Conservation (phyloP, 2,329 filamentous ascomycete species). For the Ophiostoma populinum region DNA sequence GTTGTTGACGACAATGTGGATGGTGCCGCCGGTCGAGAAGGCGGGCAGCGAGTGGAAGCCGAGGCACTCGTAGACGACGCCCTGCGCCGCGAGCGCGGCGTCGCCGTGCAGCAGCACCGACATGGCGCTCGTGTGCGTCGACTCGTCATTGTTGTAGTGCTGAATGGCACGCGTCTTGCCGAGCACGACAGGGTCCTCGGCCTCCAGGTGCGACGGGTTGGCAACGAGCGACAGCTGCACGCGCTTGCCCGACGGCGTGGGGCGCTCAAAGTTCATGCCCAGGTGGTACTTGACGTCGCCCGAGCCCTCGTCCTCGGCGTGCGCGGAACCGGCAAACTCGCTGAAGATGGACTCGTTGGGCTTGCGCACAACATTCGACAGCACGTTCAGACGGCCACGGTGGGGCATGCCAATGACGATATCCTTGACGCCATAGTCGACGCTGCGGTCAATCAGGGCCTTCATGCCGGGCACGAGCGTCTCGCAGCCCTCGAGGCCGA, state of each 20-base stretch:
- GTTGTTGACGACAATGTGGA: conserved; percentile 97
- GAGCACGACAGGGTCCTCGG: conserved; percentile 92
- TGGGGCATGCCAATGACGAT: conserved; percentile 99
- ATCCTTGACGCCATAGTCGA: conserved; percentile 96
- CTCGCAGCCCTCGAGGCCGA: conserved; percentile 94
- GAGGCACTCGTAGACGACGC: conserved; percentile 95
- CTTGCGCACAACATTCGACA: conserved; percentile 97
- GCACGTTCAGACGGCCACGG: conserved; percentile 91
- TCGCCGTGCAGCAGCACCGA: conserved; percentile 92
- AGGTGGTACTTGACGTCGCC: conserved; percentile 99
- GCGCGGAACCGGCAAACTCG: conserved; percentile 80
- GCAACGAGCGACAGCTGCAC: conserved; percentile 97
- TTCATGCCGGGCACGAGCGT: conserved; percentile 98
- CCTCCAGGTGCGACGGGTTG: conserved; percentile 95
- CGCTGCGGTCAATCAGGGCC: conserved; percentile 91
- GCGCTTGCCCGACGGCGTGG: conserved; percentile 93
- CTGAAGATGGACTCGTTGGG: conserved; percentile 99
- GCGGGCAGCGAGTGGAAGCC: conserved; percentile 91
- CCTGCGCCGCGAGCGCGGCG: conserved; percentile 89
- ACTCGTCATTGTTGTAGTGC: conserved; percentile 97
- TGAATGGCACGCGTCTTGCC: conserved; percentile 96
- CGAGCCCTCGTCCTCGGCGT: conserved; percentile 85
- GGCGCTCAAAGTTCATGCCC: conserved; percentile 99
- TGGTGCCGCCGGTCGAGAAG: conserved; percentile 93
- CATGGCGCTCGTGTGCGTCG: conserved; percentile 79